phyloP scores from a whole-genome alignment of 1,139 yeast species.

The Sugiyamaella sp. region DNA sequence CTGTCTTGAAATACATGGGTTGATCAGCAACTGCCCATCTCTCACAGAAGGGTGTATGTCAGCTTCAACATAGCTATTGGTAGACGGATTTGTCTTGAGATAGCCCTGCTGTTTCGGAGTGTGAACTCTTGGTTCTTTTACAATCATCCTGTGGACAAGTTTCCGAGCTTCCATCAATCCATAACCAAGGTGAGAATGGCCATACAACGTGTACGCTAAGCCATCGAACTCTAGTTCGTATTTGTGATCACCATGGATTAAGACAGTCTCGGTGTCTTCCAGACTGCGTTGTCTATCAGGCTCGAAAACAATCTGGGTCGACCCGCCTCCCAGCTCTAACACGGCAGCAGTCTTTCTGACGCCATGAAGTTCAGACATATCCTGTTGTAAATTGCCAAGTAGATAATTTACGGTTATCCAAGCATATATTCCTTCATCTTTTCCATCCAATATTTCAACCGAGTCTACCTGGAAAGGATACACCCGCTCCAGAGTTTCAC shows the following conservation, averaged over 20 bases:
- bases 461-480: conserved; percentile 90
- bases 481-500: conserved; percentile 64
- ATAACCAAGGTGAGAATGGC: conserved; percentile 87
- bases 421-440: conserved; percentile 92
- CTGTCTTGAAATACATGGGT: conserved; percentile 85
- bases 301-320: conserved; percentile 95
- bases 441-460: conserved; percentile 87
- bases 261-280: conserved; percentile 48
- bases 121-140: conserved; percentile 7
- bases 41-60: conserved; percentile 11
- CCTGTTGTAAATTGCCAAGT: conserved; percentile 75
- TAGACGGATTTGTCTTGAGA: conserved; percentile 1
- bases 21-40: conserved; percentile 44
- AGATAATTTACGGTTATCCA: conserved; percentile 92
- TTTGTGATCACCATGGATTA: conserved; percentile 84
- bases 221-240: conserved; percentile 75
- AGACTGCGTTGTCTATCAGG: conserved; percentile 53
- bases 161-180: conserved; percentile 93
- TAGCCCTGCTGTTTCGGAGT: not conserved
- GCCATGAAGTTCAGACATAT: conserved; percentile 45
- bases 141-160: conserved; percentile 59
- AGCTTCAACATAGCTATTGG: conserved; percentile 8
- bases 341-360: conserved; percentile 71
- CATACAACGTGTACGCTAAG: conserved; percentile 72
- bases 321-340: conserved; percentile 94